Evolutionary conservation across 116 monocot species (phyloP), one percentile per base, ranked within the genome.

Genomic region (Trichopus zeylanicus): DNA sequence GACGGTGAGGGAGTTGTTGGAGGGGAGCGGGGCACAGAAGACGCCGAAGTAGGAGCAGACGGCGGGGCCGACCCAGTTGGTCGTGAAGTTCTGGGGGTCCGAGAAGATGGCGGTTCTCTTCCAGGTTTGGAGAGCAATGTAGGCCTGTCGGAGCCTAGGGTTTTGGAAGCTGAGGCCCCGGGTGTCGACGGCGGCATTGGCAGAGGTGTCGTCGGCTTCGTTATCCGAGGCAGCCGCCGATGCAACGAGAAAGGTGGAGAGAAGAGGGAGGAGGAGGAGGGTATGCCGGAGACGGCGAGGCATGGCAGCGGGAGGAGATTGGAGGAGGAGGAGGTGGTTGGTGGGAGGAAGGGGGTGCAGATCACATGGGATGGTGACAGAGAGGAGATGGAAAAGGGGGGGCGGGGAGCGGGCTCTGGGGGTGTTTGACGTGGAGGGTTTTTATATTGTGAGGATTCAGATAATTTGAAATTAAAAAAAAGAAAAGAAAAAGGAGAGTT

Each of bases 21-120:
- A 56, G 4, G 75, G 74, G 0, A 67, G 61, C 0, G 60, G 27
- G 16, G 71, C 24, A 46, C 83, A 83, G 49, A 60, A 74, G 60
- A 83, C 71, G 51, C 78, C 83, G 3, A 30, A 22, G 60, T 83
- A 83, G 34, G 42, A 27, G 57, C 83, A 83, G 55, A 83, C 78
- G 24, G 70, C 42, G 55, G 52, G 58, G 29, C 83, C 83, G 11
- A 61, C 63, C 83, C 83, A 83, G 46, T 74, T 68, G 64, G 31
- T 48, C 35, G 78, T 83, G 70, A 65, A 64, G 31, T 72, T 68
- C 34, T 32, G 20, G 5, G 78, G 78, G 37, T 83, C 83, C n/a
- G 78, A 83, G 47, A 70, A 78, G 67, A 83, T 71, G 56, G 71
- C 75, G 3, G 48, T 62, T 10, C 26, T 51, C 24, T 64, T 71